Evolutionary conservation across 106 monocot species (phyloP).

Genomic region (Acorus gramineus): DNA sequence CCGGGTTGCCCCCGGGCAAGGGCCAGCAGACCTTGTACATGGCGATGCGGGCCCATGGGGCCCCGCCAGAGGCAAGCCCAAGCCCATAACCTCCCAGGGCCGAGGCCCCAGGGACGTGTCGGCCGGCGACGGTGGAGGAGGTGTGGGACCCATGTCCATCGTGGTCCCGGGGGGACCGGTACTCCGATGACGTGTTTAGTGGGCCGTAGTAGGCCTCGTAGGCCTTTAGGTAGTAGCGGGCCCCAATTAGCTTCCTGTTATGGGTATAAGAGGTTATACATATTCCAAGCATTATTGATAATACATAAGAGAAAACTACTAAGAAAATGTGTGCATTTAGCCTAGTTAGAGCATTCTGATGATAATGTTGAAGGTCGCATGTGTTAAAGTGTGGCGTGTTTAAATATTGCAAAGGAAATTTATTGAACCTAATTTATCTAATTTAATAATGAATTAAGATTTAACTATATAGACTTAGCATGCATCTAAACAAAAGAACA

Average conservation of each 20-base stretch:
- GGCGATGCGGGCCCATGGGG: slow-evolving; percentile 60
- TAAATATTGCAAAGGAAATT: no score
- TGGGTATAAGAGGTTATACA: neutral
- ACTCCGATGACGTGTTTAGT: slow-evolving; percentile 51
- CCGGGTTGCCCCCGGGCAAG: slow-evolving; percentile 70
- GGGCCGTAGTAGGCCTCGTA: slow-evolving; percentile 57
- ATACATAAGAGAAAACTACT: no score
- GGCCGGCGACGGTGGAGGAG: slow-evolving; percentile 67
- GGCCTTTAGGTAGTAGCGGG: slow-evolving; percentile 66
- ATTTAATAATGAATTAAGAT: no score
- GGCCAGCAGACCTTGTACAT: slow-evolving; percentile 91
- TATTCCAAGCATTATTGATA: neutral
- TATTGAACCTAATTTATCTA: no score
- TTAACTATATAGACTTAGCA: no score
- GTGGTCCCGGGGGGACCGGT: slow-evolving; percentile 65
- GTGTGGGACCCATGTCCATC: slow-evolving; percentile 94
- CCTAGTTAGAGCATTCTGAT: no score
- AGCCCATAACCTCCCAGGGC: slow-evolving; percentile 55
- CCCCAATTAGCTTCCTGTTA: slow-evolving; percentile 79
- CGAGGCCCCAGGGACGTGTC: slow-evolving; percentile 28
- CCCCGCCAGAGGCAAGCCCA: slow-evolving; percentile 54
- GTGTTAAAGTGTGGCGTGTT: no score
- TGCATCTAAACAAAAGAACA: no score
- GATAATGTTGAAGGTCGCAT: no score
- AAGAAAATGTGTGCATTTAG: no score